Evolutionary conservation across 169 alveolate species (phyloP), one percentile per base, ranked within the genome.

Genomic region (Theileria annulata): DNA sequence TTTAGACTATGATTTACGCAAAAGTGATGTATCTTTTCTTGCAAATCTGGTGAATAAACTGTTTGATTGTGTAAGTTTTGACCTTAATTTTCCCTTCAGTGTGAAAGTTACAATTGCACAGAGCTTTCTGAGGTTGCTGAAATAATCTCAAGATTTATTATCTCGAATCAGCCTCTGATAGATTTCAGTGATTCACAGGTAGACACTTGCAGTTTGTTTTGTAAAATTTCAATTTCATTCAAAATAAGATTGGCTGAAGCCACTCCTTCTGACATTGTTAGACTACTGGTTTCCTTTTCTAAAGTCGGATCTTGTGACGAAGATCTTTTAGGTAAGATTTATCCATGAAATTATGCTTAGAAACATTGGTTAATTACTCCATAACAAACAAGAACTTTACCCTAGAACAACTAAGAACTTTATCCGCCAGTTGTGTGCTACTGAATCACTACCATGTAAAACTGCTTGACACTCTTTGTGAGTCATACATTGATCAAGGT

Each of bases 221-320:
- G 86, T 23, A 82, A 82, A 59, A 74, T 82, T n/a, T 67, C 76
- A 25, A 62, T 82, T 6, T 15, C 71, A 47, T 82, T 82, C 25
- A 74, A 82, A 47, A 30, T 82, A 42, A 78, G 89, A 10, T 76
- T 82, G 28, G 89, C 89, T 54, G 89, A 82, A 56, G 85, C 89
- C 19, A 3, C 49, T 25, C 85, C 87, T 15, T 66, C 51, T 25
- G 80, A 73, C 15, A 75, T 82, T 15, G 85, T 82, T 2, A 33
- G 75, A 28, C 23, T 82, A 25, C 35, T 72, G 75, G 79, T 75
- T 12, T 51, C 89, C n/a, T 82, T 75, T 75, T 82, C 89, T 4
- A 78, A 71, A 48, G 17, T 82, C 9, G 89, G 89, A n/a, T 68
- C 77, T 2, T 30, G 48, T 51, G 86, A 82, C 30, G 33, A 23